Evolutionary conservation across 192 early-diverging fungal species (phyloP), one percentile per base, ranked within the genome.

Genomic region (Helicostylum pulchrum): DNA sequence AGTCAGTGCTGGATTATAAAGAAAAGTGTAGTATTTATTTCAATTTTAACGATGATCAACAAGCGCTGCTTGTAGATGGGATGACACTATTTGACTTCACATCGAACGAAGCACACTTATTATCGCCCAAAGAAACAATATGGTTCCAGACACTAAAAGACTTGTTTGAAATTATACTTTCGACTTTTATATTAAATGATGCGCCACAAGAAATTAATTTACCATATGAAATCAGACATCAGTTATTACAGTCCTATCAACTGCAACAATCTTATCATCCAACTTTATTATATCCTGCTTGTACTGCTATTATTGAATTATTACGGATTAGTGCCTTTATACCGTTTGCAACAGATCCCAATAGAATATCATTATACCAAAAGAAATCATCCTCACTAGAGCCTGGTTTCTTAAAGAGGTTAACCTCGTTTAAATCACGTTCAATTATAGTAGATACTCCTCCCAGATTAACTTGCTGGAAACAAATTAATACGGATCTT

Each of bases 141-240:
- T 48, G 45, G 65, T 78, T 60, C 47, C 42, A 26, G 53, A 68
- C 42, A 44, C 65, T 61, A 60, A 72, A 59, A 50, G 45, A 32
- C 44, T 62, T 57, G 7, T 67, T 78, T 51, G 56, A 75, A 17
- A 30, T 36, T 5, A 66, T 78, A 15, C 34, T 78, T 34, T 49
- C 66, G 47, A 48, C 62, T 0, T 75, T 69, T 44, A 66, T 78
- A 31, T 50, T 63, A 0, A 43, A 46, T 8, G 59, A 69, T 17
- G 61, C 73, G 12, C 66, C 72, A 14, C 68, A 69, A 14, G 77
- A 78, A 31, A 50, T 78, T 51, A 78, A 78, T 36, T 61, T 78
- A 7, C 68, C 67, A 9, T 67, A 65, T 36, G 59, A 60, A 4
- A 66, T 67, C 2, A 61, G 73, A n/a, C 47, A 55, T n/a, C 53